phyloP scores from a whole-genome alignment of 139 green algal species.

The Auxenochlorella pyrenoidosa region DNA sequence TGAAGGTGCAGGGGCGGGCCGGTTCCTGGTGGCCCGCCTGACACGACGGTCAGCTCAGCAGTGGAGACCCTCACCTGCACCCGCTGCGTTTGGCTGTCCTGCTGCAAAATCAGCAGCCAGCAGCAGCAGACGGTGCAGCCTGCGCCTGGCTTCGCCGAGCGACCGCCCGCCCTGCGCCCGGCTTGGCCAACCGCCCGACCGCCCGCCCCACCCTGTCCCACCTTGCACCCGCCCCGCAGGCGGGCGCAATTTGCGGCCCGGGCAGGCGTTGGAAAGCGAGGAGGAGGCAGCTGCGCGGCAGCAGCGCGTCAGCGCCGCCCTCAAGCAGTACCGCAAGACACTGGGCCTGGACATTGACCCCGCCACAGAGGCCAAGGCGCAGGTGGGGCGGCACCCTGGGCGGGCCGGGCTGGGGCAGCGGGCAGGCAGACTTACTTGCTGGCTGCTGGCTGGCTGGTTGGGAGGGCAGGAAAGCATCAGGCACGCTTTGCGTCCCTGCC shows the following conservation, averaged over 20 bases:
- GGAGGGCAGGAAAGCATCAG: too few relatives aligned
- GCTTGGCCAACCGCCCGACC: too few relatives aligned
- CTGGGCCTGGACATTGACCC: conserved; percentile 68
- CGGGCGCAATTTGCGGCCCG: conserved; percentile 79
- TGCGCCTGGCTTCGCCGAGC: neutral
- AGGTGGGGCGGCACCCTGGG: neutral
- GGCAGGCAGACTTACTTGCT: too few relatives aligned
- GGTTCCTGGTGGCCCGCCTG: too few relatives aligned
- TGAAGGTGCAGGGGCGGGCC: too few relatives aligned
- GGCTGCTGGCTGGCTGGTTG: too few relatives aligned
- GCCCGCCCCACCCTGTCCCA: too few relatives aligned
- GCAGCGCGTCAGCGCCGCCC: conserved; percentile 17
- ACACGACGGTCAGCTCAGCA: too few relatives aligned
- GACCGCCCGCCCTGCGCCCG: too few relatives aligned
- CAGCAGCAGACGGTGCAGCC: neutral
- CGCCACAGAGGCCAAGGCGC: conserved; percentile 48
- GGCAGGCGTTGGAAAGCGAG: conserved; percentile 67
- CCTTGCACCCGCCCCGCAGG: conserved; percentile 6
- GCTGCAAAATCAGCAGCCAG: too few relatives aligned
- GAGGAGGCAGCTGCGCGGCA: conserved; percentile 53
- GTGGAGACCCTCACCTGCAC: neutral
- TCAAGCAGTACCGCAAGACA: conserved; percentile 41
- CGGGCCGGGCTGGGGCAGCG: neutral
- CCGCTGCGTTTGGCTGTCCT: too few relatives aligned
- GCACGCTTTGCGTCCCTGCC: too few relatives aligned